A percentile compares a stretch with the other conserved stretches of the same genome.
Conservation (phyloP, 2,329 filamentous ascomycete genomes). For the Pseudogymnoascus sp. region DNA sequence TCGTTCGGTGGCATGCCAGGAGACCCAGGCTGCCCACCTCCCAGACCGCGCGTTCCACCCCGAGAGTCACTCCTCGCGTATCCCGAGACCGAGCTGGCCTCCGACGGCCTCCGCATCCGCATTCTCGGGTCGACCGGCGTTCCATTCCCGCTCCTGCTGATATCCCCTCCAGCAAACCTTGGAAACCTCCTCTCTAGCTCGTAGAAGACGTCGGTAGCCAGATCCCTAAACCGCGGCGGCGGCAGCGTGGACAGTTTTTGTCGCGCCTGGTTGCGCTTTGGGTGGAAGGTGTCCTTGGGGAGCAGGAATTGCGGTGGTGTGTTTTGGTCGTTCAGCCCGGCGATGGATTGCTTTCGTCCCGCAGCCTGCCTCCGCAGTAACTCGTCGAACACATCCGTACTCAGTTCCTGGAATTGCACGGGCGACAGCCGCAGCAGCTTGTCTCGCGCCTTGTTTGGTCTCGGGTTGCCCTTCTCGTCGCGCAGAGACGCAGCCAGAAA, state of each 20-base stretch:
- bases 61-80: slow-evolving; percentile 30
- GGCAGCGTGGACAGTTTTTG: slow-evolving; percentile 89
- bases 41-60: slow-evolving; percentile 31
- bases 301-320: slow-evolving; percentile 64
- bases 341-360: slow-evolving; percentile 45
- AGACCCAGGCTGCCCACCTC: slow-evolving; percentile 43
- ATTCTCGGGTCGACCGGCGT: slow-evolving; percentile 46
- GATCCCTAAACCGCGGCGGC: slow-evolving; percentile 75
- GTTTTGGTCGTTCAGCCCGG: slow-evolving; percentile 35
- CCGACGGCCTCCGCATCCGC: slow-evolving; percentile 34
- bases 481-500: slow-evolving; percentile 57
- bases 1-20: slow-evolving; percentile 52
- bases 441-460: slow-evolving; percentile 83
- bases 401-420: slow-evolving; percentile 94
- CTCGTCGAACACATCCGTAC: slow-evolving; percentile 96
- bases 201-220: slow-evolving; percentile 93
- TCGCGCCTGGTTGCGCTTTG: slow-evolving; percentile 94
- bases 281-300: slow-evolving; percentile 85
- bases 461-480: slow-evolving; percentile 65
- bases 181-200: slow-evolving; percentile 89
- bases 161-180: slow-evolving; percentile 62
- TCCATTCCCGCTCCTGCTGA: slow-evolving; percentile 47
- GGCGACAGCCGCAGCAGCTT: slow-evolving; percentile 84
- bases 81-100: slow-evolving; percentile 46
- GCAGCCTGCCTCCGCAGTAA: slow-evolving; percentile 74